These are phyloP conservation scores for Brasilioporus rufonigricans DNA, from an alignment of 768 basidiomycete species.

Conservation along the genomic window DNA sequence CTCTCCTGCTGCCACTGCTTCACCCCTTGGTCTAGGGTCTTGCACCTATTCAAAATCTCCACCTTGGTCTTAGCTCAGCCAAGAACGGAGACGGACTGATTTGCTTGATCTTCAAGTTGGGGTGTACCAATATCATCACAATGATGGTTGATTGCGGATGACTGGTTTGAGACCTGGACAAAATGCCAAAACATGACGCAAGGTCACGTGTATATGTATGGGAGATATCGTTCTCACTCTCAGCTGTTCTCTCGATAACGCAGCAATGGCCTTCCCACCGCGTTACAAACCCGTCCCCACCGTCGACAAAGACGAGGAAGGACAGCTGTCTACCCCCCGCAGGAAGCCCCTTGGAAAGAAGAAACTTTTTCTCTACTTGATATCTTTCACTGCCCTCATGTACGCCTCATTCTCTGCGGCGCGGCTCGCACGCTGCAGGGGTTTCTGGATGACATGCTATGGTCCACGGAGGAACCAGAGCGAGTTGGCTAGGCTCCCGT, in stretches of 20 bases:
- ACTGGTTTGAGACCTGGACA: too few relatives aligned
- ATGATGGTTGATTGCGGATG: too few relatives aligned
- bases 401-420: constrained; percentile 17
- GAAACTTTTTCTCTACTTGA: constrained; percentile 20
- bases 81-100: too few relatives aligned
- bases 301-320: constrained; percentile 14
- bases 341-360: constrained; percentile 16
- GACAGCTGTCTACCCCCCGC: background rate
- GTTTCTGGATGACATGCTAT: constrained; percentile 18
- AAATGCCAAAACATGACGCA: background rate
- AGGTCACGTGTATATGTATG: background rate
- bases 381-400: constrained; percentile 24
- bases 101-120: too few relatives aligned
- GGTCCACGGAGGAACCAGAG: constrained; percentile 22
- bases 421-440: constrained; percentile 19
- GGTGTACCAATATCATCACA: too few relatives aligned
- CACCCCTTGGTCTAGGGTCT: too few relatives aligned
- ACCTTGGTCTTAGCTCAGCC: too few relatives aligned
- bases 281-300: constrained; percentile 26
- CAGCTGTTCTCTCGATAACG: background rate
- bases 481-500: constrained; percentile 33
- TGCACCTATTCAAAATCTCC: too few relatives aligned
- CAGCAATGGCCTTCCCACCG: constrained; percentile 23
- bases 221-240: background rate
- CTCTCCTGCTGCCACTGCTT: too few relatives aligned